Evolutionary conservation across 768 basidiomycete species (phyloP).

Genomic region (Rhodotorula sphaerocarpa): DNA sequence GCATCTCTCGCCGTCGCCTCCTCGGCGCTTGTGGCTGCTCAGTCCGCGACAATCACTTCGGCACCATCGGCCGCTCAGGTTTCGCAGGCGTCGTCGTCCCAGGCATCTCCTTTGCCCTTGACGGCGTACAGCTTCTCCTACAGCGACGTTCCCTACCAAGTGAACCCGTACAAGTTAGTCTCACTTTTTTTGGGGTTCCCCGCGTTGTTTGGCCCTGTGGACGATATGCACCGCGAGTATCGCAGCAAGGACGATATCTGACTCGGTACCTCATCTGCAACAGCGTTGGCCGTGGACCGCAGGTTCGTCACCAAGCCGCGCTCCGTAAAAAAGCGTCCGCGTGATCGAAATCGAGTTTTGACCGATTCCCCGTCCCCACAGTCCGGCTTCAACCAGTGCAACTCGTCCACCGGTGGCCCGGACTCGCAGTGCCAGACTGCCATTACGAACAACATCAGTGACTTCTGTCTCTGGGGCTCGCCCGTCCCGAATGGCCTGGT

Average conservation of each 20-base stretch:
- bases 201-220: background rate
- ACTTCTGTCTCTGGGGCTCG: constrained; percentile 33
- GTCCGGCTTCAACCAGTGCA: constrained; percentile 17
- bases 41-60: constrained; percentile 9
- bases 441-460: constrained; percentile 29
- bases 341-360: background rate
- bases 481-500: constrained; percentile 4
- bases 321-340: background rate
- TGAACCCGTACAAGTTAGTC: constrained; percentile 23
- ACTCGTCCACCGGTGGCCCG: constrained; percentile 12
- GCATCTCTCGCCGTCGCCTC: background rate
- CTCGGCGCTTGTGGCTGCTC: background rate
- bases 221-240: background rate
- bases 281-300: constrained; percentile 16
- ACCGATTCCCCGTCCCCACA: background rate
- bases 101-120: constrained; percentile 7
- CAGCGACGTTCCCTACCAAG: constrained; percentile 20
- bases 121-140: constrained; percentile 29
- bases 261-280: background rate
- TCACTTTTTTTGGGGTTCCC: background rate
- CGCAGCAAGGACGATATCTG: too few species aligned
- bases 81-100: constrained; percentile 4
- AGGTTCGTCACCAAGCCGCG: constrained; percentile 1
- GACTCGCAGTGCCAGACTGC: constrained; percentile 34
- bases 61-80: constrained; percentile 10